phyloP scores from a whole-genome alignment of 108 stramenopile genomes.

The Seminavis robusta region DNA sequence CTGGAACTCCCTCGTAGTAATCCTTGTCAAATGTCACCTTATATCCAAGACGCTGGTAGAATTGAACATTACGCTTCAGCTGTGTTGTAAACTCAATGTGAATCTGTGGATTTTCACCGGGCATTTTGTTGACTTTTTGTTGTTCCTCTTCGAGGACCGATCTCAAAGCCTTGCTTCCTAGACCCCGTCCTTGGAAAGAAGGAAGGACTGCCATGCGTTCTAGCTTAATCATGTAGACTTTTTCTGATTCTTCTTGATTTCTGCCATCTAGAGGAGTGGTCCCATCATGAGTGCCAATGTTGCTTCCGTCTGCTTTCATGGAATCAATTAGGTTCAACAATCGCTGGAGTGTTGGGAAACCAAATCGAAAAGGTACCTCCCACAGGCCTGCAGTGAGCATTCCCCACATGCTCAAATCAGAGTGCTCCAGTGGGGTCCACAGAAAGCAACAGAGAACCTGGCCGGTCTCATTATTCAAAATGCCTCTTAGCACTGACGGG shows the following conservation, averaged over 20 bases:
- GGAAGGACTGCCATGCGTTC: conserved; percentile 22
- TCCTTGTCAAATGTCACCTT: no score
- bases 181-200: conserved; percentile 17
- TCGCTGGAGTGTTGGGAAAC: background rate
- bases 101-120: no score
- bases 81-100: conserved; percentile 13
- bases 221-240: background rate
- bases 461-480: background rate
- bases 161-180: conserved; percentile 9
- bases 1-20: no score
- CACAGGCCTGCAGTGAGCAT: conserved; percentile 9
- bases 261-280: no score
- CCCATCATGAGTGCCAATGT: no score
- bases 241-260: background rate
- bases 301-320: background rate
- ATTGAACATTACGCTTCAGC: conserved; percentile 15
- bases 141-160: background rate
- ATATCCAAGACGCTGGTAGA: conserved; percentile 17
- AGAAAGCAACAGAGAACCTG: conserved; percentile 5
- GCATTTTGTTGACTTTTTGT: background rate
- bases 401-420: conserved; percentile 2
- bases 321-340: conserved; percentile 3
- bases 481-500: background rate
- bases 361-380: conserved; percentile 17
- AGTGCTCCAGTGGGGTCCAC: background rate